These are phyloP conservation scores for Solanum rostratum DNA, from an alignment of 257 asterid genomes.

Conservation along the genomic window DNA sequence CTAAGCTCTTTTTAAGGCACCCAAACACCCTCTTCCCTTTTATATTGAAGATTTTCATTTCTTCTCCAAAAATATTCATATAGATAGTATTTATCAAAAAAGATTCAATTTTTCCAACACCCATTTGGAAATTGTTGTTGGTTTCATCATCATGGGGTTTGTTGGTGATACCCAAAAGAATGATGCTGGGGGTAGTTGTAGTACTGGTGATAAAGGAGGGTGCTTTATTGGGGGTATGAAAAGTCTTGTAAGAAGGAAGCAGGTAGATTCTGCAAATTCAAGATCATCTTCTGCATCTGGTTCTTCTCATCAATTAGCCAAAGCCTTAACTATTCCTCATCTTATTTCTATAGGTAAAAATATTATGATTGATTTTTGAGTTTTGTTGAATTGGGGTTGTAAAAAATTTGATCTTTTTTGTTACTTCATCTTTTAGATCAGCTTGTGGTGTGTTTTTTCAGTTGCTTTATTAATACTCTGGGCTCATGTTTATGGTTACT, in stretches of 20 bases:
- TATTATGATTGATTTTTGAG: neutral
- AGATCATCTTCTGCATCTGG: constrained; percentile 26
- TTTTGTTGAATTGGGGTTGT: neutral
- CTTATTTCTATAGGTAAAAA: constrained; percentile 59
- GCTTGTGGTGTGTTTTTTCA: neutral
- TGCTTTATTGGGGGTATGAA: constrained; percentile 27
- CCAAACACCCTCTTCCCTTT: neutral
- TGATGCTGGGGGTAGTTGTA: constrained; percentile 12
- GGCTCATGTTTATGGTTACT: neutral
- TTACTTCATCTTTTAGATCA: neutral
- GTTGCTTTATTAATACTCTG: neutral
- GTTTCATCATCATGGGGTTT: neutral
- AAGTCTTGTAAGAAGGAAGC: constrained; percentile 66
- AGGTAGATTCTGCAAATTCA: constrained; percentile 49
- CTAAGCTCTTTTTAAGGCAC: neutral
- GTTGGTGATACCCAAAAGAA: constrained; percentile 19
- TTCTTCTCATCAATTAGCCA: constrained; percentile 54
- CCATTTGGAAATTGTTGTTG: neutral
- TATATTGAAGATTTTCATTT: neutral
- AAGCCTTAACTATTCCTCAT: constrained; percentile 67
- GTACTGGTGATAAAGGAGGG: constrained; percentile 2
- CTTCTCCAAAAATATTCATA: neutral
- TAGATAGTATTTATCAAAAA: neutral
- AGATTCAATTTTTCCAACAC: neutral
- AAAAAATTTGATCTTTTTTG: neutral